These are phyloP conservation scores for Spergularia marina DNA, from an alignment of 148 eudicot species.

Conservation along the genomic window DNA sequence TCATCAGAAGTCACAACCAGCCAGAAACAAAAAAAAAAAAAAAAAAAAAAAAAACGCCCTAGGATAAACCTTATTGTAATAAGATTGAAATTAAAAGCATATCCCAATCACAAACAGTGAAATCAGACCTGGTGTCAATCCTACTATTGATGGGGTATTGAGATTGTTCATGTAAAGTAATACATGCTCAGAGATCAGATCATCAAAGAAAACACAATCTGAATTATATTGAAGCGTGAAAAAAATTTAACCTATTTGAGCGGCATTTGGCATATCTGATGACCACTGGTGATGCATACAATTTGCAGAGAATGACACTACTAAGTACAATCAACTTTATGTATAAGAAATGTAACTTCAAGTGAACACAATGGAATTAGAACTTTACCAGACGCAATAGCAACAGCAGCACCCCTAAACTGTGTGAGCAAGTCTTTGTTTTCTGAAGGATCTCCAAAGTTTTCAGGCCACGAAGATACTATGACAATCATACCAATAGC, in stretches of 20 bases:
- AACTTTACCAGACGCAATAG: slow-evolving; percentile 91
- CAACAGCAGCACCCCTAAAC: slow-evolving; percentile 86
- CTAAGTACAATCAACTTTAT: neutral
- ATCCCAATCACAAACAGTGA: no score
- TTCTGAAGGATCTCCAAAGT: slow-evolving; percentile 93
- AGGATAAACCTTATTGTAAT: no score
- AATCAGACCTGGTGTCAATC: neutral
- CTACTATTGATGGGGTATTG: neutral
- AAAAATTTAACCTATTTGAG: no score
- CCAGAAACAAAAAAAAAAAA: neutral
- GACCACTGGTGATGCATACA: no score
- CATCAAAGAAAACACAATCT: neutral
- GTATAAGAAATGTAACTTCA: neutral
- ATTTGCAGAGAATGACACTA: neutral
- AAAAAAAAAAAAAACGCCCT: neutral
- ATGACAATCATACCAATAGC: slow-evolving; percentile 89
- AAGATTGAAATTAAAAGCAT: no score
- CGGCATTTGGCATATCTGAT: no score
- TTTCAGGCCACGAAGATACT: slow-evolving; percentile 82
- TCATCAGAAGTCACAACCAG: neutral
- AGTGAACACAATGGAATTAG: neutral
- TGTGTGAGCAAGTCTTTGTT: slow-evolving; percentile 89
- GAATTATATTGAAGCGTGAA: neutral
- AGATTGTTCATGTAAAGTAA: no score
- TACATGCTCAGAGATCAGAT: neutral